phyloP scores from a whole-genome alignment of 2,329 filamentous ascomycete species.

The Furcasterigmium sp. region DNA sequence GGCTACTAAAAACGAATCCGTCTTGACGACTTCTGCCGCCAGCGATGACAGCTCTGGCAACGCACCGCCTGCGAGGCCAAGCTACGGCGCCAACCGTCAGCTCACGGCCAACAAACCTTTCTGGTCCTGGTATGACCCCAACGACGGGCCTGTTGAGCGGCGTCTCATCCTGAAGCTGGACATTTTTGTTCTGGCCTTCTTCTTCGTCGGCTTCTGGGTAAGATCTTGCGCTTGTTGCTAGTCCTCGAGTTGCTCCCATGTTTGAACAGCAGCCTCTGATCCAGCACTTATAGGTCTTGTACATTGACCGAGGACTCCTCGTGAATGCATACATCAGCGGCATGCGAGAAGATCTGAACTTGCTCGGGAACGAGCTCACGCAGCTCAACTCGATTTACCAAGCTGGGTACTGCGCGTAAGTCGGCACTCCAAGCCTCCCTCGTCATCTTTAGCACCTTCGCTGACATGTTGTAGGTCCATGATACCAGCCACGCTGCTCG shows the following conservation, averaged over 20 bases:
- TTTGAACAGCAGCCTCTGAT: no score
- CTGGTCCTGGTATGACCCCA: not conserved
- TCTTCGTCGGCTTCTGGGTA: not conserved
- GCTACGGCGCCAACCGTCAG: not conserved
- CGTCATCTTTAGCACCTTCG: no score
- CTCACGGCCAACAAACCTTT: not conserved
- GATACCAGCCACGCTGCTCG: not conserved
- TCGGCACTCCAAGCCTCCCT: no score
- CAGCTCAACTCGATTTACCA: not conserved
- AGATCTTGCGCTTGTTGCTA: no score
- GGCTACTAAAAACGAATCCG: no score
- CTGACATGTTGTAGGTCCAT: not conserved
- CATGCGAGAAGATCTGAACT: slow-evolving; percentile 27
- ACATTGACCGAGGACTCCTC: slow-evolving; percentile 4
- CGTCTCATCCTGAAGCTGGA: not conserved
- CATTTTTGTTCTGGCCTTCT: not conserved
- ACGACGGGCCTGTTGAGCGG: not conserved
- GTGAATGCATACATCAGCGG: slow-evolving; percentile 31
- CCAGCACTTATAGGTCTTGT: not conserved
- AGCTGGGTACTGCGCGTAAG: not conserved
- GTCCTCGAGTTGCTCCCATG: no score
- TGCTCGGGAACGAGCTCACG: slow-evolving; percentile 26
- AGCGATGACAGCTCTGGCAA: no score
- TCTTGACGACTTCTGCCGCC: no score
- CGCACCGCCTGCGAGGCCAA: no score